Evolutionary conservation across 805 yeast species (phyloP), one percentile per base, ranked within the genome.

Genomic region (Metschnikowia amazonensis): DNA sequence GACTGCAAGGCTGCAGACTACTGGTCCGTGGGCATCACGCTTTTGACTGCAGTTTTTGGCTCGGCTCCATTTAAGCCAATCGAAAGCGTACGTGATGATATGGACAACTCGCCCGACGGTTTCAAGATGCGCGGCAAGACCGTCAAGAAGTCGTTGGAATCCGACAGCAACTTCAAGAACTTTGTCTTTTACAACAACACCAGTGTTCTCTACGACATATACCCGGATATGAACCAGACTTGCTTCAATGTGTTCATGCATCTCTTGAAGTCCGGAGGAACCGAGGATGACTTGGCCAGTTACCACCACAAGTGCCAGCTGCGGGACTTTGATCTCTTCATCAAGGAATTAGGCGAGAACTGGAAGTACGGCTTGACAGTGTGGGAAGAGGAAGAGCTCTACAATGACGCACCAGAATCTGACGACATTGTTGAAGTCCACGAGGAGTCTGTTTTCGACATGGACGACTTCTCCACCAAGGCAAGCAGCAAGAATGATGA

Each of bases 21-120:
- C 52, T 78, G 82, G 82, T 76, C 81, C 2, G 60, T 75, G 47
- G 83, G 80, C 2, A 66, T 78, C 43, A 76, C 81, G 2, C 48
- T 79, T 21, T 58, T 78, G 46, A 74, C 74, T 40, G 64, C 77
- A 2, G 63, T 77, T 36, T 78, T 77, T 59, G 81, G 81, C 16
- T 73, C 72, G 31, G 64, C 79, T 41, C 82, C 82, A 1, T 78
- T 79, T 62, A 69, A 74, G 51, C 69, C 72, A 33, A 46, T 53
- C 23, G 37, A 44, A 13, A 36, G 41, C 33, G 36, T 37, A 21
- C 36, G 40, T 20, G 44, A 40, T 10, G 40, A 24, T 24, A 34
- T 11, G 36, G 46, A 30, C 35, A 59, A 42, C 3, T 32, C 44
- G 5, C 44, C 13, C 39, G 51, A 44, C 35, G 48, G 36, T 27